Percentiles rank a stretch among this genome's conserved stretches.
Conservation (phyloP, 257 asterid species). For the Voacanga thouarsii region DNA sequence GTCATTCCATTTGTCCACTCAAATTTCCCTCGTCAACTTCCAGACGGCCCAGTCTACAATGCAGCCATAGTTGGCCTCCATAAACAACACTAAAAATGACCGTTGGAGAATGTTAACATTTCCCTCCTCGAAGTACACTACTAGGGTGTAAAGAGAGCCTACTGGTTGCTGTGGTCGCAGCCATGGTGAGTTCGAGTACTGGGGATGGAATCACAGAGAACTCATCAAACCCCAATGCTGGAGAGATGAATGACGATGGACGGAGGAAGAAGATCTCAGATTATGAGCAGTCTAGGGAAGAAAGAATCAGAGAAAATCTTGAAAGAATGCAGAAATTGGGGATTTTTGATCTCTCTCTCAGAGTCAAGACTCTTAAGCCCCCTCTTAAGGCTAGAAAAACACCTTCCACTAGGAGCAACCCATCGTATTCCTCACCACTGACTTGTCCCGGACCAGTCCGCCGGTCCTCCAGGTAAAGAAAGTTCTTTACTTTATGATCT, state of each 20-base stretch:
- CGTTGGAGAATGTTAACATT: constrained; percentile 29
- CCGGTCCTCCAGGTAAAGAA: constrained; percentile 76
- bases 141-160: background rate
- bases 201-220: background rate
- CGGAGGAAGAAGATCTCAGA: constrained; percentile 25
- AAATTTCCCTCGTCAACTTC: constrained; percentile 29
- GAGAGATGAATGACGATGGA: constrained; percentile 17
- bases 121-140: background rate
- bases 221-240: constrained; percentile 1
- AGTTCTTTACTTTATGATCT: background rate
- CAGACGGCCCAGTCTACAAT: constrained; percentile 12
- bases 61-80: constrained; percentile 19
- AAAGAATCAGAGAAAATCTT: constrained; percentile 70
- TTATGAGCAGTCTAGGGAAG: constrained; percentile 74
- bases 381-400: constrained; percentile 22
- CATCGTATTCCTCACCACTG: constrained; percentile 33
- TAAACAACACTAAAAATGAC: constrained; percentile 26
- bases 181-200: constrained; percentile 10
- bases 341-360: constrained; percentile 59
- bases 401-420: constrained; percentile 24
- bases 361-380: constrained; percentile 48
- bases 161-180: background rate
- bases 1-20: background rate
- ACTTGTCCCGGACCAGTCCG: constrained; percentile 59
- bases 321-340: constrained; percentile 89